Percentiles rank a stretch among this genome's conserved stretches.
These are phyloP conservation scores for Decorospora gaudefroyi DNA, from an alignment of 2,329 filamentous ascomycete species.

Conservation along the genomic window DNA sequence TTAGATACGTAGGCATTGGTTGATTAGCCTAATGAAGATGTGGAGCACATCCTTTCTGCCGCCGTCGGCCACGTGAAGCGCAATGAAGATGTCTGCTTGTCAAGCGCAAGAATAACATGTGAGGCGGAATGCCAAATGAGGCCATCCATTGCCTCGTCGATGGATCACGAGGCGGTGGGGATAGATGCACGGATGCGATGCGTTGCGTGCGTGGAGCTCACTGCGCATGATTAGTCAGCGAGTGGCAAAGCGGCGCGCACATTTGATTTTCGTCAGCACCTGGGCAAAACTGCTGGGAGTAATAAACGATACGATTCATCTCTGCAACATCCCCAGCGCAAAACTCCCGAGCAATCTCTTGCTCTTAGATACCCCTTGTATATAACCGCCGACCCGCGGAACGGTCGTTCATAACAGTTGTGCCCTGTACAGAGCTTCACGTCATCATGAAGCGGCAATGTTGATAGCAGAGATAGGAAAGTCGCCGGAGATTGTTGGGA, in stretches of 20 bases:
- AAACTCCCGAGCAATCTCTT: neutral
- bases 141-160: constrained; percentile 3
- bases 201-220: neutral
- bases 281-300: constrained; percentile 3
- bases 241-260: constrained; percentile 7
- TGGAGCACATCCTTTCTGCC: constrained; percentile 17
- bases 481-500: constrained; percentile 9
- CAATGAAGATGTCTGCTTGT: constrained; percentile 16
- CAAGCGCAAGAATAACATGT: constrained; percentile 16
- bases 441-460: constrained; percentile 36
- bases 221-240: constrained; percentile 13
- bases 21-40: constrained; percentile 44
- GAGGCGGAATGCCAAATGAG: constrained; percentile 25
- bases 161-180: constrained; percentile 4
- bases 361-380: neutral
- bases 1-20: constrained; percentile 10
- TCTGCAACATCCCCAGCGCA: constrained; percentile 6
- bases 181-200: neutral
- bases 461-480: constrained; percentile 17
- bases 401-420: constrained; percentile 1
- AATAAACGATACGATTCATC: constrained; percentile 13
- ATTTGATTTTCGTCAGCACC: constrained; percentile 1
- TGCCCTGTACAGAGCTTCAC: constrained; percentile 11
- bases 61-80: constrained; percentile 16
- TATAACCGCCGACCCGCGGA: constrained; percentile 8